Evolutionary conservation across 2,329 filamentous ascomycete genomes (phyloP).

Genomic region (Paracorniculantispora psalliotae): DNA sequence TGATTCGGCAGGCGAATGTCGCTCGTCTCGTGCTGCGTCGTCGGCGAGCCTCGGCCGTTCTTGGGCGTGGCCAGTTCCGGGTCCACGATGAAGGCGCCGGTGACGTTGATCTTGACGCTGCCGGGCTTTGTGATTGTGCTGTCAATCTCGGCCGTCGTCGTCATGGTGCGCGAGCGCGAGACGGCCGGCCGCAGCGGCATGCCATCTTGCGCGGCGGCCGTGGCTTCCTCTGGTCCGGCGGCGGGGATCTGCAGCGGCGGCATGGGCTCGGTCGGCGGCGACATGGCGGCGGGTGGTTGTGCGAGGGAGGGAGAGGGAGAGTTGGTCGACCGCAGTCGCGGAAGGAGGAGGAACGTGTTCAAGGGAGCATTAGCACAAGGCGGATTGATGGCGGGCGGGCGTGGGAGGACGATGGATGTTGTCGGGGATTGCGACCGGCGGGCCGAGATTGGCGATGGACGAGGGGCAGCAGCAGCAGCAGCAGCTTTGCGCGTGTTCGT

Average conservation of each 20-base stretch:
- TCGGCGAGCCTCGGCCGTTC: slow-evolving; percentile 42
- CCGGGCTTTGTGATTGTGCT: slow-evolving; percentile 58
- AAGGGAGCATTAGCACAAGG: slow-evolving; percentile 4
- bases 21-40: slow-evolving; percentile 63
- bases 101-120: slow-evolving; percentile 89
- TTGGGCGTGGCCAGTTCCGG: slow-evolving; percentile 59
- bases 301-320: neutral
- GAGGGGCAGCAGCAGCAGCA: neutral
- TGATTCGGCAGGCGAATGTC: slow-evolving; percentile 97
- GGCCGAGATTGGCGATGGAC: neutral
- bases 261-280: neutral
- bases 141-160: slow-evolving; percentile 53
- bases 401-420: neutral
- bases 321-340: slow-evolving; percentile 6
- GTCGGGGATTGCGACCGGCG: neutral
- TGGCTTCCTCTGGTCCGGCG: too few species aligned
- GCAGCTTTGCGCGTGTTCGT: too few species aligned
- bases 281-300: neutral
- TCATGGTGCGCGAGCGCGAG: slow-evolving; percentile 27
- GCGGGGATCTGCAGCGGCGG: too few species aligned
- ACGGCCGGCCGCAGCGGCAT: neutral
- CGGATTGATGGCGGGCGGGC: too few species aligned
- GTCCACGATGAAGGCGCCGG: slow-evolving; percentile 94
- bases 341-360: neutral
- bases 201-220: too few species aligned